phyloP scores from a whole-genome alignment of 2,329 filamentous ascomycete genomes.

The Botrytis medusae region DNA sequence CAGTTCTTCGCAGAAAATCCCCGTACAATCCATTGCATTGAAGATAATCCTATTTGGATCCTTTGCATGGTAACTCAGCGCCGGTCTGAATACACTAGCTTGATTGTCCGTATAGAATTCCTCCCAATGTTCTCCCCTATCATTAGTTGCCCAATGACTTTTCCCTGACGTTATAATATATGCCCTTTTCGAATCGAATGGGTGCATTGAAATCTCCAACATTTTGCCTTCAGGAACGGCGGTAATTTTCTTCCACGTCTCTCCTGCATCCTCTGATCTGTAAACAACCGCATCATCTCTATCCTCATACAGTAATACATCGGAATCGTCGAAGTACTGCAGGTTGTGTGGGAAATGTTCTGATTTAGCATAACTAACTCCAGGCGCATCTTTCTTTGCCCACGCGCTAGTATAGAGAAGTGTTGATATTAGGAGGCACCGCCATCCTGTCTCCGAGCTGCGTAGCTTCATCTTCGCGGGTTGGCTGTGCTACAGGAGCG shows the following conservation, averaged over 20 bases:
- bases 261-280: constrained; percentile 78
- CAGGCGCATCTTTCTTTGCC: constrained; percentile 51
- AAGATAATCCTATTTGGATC: constrained; percentile 86
- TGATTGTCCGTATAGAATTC: constrained; percentile 64
- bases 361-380: constrained; percentile 65
- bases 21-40: constrained; percentile 69
- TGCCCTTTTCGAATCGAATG: constrained; percentile 74
- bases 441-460: constrained; percentile 34
- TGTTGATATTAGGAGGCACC: constrained; percentile 35
- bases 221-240: constrained; percentile 64
- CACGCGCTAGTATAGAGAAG: constrained; percentile 33
- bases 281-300: constrained; percentile 62
- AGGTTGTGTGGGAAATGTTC: constrained; percentile 65
- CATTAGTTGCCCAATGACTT: constrained; percentile 78
- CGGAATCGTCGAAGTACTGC: constrained; percentile 89
- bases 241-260: constrained; percentile 67
- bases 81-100: constrained; percentile 54
- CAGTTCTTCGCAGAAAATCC: constrained; percentile 62
- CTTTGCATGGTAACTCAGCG: constrained; percentile 76
- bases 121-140: constrained; percentile 80
- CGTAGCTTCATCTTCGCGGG: constrained; percentile 40
- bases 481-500: constrained; percentile 29
- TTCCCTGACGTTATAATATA: constrained; percentile 71
- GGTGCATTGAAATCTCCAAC: constrained; percentile 69
- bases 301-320: constrained; percentile 77